Evolutionary conservation across 1,284 basidiomycete genomes (phyloP).

Genomic region (Mrakiaceae sp.): DNA sequence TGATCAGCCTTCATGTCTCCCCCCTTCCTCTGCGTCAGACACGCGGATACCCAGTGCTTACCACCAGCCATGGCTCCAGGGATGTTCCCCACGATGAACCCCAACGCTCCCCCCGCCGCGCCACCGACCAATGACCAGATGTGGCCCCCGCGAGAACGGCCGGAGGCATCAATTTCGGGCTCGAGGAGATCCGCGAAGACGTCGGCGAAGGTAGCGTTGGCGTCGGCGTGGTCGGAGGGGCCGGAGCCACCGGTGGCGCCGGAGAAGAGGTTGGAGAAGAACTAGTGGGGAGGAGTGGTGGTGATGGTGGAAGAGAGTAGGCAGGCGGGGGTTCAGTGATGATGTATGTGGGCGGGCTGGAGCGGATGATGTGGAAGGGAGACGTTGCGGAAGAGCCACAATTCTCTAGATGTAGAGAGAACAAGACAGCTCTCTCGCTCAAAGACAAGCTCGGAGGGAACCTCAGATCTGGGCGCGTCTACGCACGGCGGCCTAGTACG

Average conservation of each 20-base stretch:
- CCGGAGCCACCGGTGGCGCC: neutral
- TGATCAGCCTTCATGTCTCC: too few species aligned
- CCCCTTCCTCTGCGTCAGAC: too few species aligned
- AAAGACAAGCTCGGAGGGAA: too few species aligned
- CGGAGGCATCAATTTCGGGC: constrained; percentile 6
- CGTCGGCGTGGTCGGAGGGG: constrained; percentile 10
- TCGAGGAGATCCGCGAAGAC: constrained; percentile 15
- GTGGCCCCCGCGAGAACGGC: neutral
- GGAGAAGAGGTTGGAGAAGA: constrained; percentile 15
- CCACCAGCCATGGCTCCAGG: constrained; percentile 50
- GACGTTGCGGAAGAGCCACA: too few species aligned
- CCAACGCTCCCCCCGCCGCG: constrained; percentile 48
- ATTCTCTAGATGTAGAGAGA: too few species aligned
- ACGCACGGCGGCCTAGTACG: too few species aligned
- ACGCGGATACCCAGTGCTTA: neutral
- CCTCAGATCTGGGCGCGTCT: too few species aligned
- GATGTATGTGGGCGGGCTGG: too few species aligned
- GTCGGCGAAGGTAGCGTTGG: constrained; percentile 14
- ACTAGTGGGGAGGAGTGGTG: neutral
- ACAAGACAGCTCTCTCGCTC: too few species aligned
- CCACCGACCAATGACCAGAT: constrained; percentile 48
- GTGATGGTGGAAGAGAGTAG: neutral
- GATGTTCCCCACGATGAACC: constrained; percentile 78
- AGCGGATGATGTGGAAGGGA: too few species aligned
- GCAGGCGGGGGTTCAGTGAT: neutral